Evolutionary conservation across 768 basidiomycete genomes (phyloP).

Genomic region (Rhodotorula kratochvilovae): DNA sequence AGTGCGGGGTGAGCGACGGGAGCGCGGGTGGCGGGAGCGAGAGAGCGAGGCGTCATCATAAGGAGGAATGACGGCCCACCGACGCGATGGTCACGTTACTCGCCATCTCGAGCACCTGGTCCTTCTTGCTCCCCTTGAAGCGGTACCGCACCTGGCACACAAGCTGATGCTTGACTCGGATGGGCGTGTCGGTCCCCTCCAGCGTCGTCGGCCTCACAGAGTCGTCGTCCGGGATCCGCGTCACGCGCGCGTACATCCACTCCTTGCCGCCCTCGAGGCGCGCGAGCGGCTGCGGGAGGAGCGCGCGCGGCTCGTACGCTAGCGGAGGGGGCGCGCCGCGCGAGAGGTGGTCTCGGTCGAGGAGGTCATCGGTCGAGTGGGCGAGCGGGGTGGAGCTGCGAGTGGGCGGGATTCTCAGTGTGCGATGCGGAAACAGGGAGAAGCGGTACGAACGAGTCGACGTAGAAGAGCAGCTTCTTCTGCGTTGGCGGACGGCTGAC

Average conservation of each 20-base stretch:
- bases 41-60: too few relatives aligned
- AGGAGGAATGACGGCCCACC: conserved; percentile 3
- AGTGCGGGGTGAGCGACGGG: too few relatives aligned
- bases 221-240: conserved; percentile 34
- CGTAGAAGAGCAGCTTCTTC: conserved; percentile 29
- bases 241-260: conserved; percentile 27
- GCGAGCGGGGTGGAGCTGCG: conserved; percentile 11
- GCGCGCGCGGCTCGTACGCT: conserved; percentile 23
- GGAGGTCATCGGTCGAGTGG: conserved; percentile 26
- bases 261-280: conserved; percentile 18
- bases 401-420: too few relatives aligned
- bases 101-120: conserved; percentile 21
- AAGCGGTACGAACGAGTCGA: conserved; percentile 18
- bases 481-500: neutral
- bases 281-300: conserved; percentile 29
- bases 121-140: conserved; percentile 19
- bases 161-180: conserved; percentile 23
- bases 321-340: conserved; percentile 17
- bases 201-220: conserved; percentile 25
- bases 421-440: neutral
- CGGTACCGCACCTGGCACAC: conserved; percentile 30
- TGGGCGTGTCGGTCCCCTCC: conserved; percentile 28
- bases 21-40: too few relatives aligned
- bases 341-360: conserved; percentile 16
- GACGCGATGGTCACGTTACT: conserved; percentile 28